Conservation (phyloP, 163 green algal species). For the Chlorella variabilis region DNA sequence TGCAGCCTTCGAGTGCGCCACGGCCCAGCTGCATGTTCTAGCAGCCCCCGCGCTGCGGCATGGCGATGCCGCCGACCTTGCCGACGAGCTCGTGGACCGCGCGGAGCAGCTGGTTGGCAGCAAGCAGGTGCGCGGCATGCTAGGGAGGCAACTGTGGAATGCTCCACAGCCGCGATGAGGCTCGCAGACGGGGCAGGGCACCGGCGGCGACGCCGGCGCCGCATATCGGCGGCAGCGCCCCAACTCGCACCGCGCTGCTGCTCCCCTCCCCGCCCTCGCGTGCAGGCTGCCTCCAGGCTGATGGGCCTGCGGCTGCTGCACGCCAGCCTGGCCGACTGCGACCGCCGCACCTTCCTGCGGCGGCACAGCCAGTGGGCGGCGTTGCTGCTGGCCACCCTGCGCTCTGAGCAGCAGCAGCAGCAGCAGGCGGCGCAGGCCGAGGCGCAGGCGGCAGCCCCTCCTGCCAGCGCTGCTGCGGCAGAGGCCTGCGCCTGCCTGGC, state of each 20-base stretch:
- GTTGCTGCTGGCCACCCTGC: constrained; percentile 11
- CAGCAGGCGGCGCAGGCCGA: neutral
- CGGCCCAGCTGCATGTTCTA: constrained; percentile 6
- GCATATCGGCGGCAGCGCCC: no score
- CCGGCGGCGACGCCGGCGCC: no score
- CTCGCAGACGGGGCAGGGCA: no score
- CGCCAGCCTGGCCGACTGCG: neutral
- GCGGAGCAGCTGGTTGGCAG: constrained; percentile 13
- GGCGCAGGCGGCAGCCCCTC: neutral
- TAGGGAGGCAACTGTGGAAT: neutral
- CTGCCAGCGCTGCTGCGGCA: neutral
- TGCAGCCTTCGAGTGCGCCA: neutral
- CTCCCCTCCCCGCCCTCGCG: neutral
- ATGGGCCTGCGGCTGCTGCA: constrained; percentile 29
- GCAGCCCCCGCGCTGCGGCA: neutral
- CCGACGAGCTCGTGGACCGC: constrained; percentile 24
- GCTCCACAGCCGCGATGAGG: neutral
- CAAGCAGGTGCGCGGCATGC: constrained; percentile 36
- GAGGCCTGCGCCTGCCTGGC: constrained; percentile 28
- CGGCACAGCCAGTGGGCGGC: constrained; percentile 22
- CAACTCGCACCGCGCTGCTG: no score
- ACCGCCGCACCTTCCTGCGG: constrained; percentile 29
- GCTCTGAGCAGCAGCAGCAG: neutral
- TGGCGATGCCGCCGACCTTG: neutral
- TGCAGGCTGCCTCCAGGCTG: constrained; percentile 1